Conservation (phyloP, 2,329 filamentous ascomycete species). For the Lecanicillium sp. region DNA sequence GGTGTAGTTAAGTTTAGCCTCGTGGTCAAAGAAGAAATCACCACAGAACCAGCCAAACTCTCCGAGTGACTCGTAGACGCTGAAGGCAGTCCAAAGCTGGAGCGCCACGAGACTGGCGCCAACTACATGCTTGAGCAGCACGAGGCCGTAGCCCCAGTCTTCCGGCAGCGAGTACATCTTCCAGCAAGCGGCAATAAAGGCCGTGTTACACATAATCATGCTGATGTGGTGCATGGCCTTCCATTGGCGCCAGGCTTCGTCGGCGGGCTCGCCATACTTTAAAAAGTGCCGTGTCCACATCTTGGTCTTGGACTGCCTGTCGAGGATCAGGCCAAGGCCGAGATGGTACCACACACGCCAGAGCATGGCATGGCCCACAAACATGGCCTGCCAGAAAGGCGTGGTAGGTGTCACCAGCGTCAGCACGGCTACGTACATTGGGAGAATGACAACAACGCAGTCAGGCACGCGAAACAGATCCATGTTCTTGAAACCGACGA, state of each 20-base stretch:
- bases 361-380: conserved; percentile 68
- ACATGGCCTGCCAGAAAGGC: conserved; percentile 64
- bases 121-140: conserved; percentile 78
- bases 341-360: conserved; percentile 92
- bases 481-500: conserved; percentile 75
- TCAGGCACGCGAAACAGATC: conserved; percentile 87
- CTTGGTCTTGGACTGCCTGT: conserved; percentile 81
- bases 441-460: conserved; percentile 67
- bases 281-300: conserved; percentile 96
- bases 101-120: conserved; percentile 74
- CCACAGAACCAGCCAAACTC: conserved; percentile 99
- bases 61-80: conserved; percentile 90
- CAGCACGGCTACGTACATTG: conserved; percentile 66
- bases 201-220: conserved; percentile 81
- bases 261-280: conserved; percentile 85
- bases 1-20: conserved; percentile 81
- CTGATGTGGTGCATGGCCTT: conserved; percentile 92
- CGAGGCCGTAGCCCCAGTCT: conserved; percentile 82
- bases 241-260: conserved; percentile 96
- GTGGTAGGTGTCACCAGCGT: conserved; percentile 73
- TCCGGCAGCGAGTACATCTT: conserved; percentile 88
- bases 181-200: conserved; percentile 86
- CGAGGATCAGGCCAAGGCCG: conserved; percentile 78
- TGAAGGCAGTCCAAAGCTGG: conserved; percentile 86
- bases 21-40: conserved; percentile 94